Conservation (phyloP, 768 basidiomycete species). For the Tephrocybe rancida region DNA sequence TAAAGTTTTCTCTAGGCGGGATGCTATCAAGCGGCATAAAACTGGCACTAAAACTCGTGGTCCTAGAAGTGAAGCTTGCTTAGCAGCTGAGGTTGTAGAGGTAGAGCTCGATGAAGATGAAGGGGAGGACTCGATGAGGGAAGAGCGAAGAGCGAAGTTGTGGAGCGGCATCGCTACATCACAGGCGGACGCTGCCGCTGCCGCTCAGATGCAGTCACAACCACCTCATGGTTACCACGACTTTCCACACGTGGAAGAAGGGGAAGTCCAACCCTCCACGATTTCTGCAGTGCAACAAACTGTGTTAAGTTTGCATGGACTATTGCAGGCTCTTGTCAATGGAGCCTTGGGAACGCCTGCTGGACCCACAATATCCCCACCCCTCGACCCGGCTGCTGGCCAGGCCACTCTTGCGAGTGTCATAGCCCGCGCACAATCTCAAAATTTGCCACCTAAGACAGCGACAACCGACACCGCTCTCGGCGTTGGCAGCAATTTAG, state of each 20-base stretch:
- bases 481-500: not conserved
- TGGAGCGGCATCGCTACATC: slow-evolving; percentile 63
- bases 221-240: slow-evolving; percentile 26
- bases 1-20: slow-evolving; percentile 75
- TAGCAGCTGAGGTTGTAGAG: slow-evolving; percentile 61
- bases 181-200: slow-evolving; percentile 31
- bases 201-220: slow-evolving; percentile 15
- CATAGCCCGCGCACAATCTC: slow-evolving; percentile 69
- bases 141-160: slow-evolving; percentile 62
- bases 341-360: slow-evolving; percentile 49
- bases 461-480: not conserved
- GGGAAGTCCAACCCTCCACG: slow-evolving; percentile 54
- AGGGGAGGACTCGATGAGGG: slow-evolving; percentile 48
- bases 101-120: slow-evolving; percentile 50
- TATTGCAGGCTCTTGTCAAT: slow-evolving; percentile 61
- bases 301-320: slow-evolving; percentile 55
- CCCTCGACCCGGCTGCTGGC: slow-evolving; percentile 49
- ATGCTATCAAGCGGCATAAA: slow-evolving; percentile 80
- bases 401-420: slow-evolving; percentile 74
- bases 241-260: slow-evolving; percentile 52
- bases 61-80: slow-evolving; percentile 52
- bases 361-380: slow-evolving; percentile 28
- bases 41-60: slow-evolving; percentile 57
- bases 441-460: slow-evolving; percentile 32
- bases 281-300: slow-evolving; percentile 52